These are phyloP conservation scores for Backusella circina DNA, from an alignment of 192 early-diverging fungal species.

Conservation along the genomic window DNA sequence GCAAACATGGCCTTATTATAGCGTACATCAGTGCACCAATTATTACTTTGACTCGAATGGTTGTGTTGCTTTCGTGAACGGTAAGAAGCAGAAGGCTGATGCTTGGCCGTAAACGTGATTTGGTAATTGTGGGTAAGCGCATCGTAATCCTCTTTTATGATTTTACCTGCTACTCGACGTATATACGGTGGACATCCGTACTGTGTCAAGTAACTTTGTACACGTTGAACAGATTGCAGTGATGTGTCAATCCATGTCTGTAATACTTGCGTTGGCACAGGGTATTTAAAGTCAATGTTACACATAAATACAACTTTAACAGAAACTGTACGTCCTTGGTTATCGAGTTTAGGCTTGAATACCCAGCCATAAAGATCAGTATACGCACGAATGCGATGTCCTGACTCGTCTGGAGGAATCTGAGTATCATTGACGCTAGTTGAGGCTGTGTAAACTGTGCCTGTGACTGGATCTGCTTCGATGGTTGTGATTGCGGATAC, in stretches of 20 bases:
- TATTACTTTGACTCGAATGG: neutral
- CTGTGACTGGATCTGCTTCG: slow-evolving; percentile 45
- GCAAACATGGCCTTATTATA: slow-evolving; percentile 38
- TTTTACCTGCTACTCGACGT: slow-evolving; percentile 39
- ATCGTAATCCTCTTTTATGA: slow-evolving; percentile 41
- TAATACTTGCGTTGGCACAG: slow-evolving; percentile 34
- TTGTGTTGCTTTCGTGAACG: slow-evolving; percentile 22
- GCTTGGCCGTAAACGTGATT: slow-evolving; percentile 39
- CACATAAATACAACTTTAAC: slow-evolving; percentile 40
- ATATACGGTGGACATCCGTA: slow-evolving; percentile 54
- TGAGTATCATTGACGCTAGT: slow-evolving; percentile 45
- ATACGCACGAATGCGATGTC: slow-evolving; percentile 38
- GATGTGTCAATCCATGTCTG: slow-evolving; percentile 23
- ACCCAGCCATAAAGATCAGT: slow-evolving; percentile 47
- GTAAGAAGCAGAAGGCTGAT: slow-evolving; percentile 31
- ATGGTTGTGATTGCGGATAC: slow-evolving; percentile 44
- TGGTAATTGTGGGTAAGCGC: slow-evolving; percentile 36
- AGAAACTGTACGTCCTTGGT: slow-evolving; percentile 31
- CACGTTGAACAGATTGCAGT: slow-evolving; percentile 31
- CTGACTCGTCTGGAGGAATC: slow-evolving; percentile 40
- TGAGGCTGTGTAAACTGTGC: slow-evolving; percentile 39
- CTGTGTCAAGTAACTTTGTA: slow-evolving; percentile 42
- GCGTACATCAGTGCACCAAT: slow-evolving; percentile 47
- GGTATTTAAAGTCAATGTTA: slow-evolving; percentile 39
- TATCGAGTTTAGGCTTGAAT: slow-evolving; percentile 42